Percentiles rank a stretch among this genome's conserved stretches.
Evolutionary conservation across 768 basidiomycete genomes (phyloP).

Genomic region (Glaciozyma martinii): DNA sequence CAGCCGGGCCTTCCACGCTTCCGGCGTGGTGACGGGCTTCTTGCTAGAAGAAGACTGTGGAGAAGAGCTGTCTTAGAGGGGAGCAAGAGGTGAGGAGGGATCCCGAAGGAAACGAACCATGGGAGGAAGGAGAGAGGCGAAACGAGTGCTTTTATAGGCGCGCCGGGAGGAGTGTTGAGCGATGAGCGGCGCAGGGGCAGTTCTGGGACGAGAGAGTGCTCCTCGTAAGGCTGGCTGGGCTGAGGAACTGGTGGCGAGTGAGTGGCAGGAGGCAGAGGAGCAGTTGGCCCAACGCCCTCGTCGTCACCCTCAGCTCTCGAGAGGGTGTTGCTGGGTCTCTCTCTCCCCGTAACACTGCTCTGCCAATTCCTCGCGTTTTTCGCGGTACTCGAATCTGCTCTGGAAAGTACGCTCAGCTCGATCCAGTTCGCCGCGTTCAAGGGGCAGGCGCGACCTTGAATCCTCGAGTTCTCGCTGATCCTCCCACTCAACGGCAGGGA

Average conservation of each 20-base stretch:
- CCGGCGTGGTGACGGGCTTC: slow-evolving; percentile 50
- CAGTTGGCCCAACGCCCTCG: not conserved
- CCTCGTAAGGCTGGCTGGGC: not conserved
- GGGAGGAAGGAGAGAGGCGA: not conserved
- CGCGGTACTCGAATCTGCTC: too few relatives aligned
- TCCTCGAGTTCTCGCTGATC: too few relatives aligned
- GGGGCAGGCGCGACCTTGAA: too few relatives aligned
- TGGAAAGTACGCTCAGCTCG: too few relatives aligned
- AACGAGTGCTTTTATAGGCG: not conserved
- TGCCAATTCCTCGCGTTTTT: too few relatives aligned
- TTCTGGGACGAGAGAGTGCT: not conserved
- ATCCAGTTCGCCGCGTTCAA: too few relatives aligned
- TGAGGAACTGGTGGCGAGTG: not conserved
- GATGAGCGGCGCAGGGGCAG: not conserved
- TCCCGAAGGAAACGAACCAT: slow-evolving; percentile 3
- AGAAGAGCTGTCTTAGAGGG: not conserved
- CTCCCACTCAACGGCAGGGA: too few relatives aligned
- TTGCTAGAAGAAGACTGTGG: slow-evolving; percentile 12
- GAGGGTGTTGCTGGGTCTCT: not conserved
- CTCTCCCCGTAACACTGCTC: not conserved
- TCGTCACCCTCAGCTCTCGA: not conserved
- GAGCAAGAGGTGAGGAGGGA: not conserved
- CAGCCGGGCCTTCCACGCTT: slow-evolving; percentile 78
- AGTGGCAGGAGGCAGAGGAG: not conserved
- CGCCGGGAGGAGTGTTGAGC: not conserved